These are phyloP conservation scores for Salvia splendens DNA, from an alignment of 257 asterid species.

Conservation along the genomic window DNA sequence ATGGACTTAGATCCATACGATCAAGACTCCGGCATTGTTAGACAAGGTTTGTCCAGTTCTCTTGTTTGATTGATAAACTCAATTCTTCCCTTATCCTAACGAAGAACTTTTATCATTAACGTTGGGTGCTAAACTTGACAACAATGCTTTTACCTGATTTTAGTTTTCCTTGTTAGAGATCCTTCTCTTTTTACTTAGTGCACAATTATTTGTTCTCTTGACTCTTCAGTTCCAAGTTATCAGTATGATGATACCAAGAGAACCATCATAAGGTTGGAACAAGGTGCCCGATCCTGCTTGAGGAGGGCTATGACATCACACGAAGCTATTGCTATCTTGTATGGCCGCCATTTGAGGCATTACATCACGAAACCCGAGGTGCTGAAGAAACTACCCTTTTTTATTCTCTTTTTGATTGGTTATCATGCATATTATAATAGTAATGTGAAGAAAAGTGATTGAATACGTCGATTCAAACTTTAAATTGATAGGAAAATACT, in stretches of 20 bases:
- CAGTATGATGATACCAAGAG: slow-evolving; percentile 70
- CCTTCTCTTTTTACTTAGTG: not conserved
- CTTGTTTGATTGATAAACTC: slow-evolving; percentile 24
- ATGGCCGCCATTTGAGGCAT: slow-evolving; percentile 80
- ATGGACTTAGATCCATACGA: slow-evolving; percentile 89
- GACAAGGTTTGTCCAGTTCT: slow-evolving; percentile 54
- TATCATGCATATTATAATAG: not conserved
- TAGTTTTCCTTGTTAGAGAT: not conserved
- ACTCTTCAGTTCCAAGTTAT: slow-evolving; percentile 60
- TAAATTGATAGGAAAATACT: slow-evolving; percentile 3
- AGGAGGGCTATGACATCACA: slow-evolving; percentile 70
- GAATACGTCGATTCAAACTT: slow-evolving; percentile 13
- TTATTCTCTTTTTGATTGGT: not conserved
- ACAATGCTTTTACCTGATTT: slow-evolving; percentile 2
- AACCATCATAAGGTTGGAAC: slow-evolving; percentile 85
- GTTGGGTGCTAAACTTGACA: slow-evolving; percentile 9
- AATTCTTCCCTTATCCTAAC: slow-evolving; percentile 10
- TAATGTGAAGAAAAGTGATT: slow-evolving; percentile 13
- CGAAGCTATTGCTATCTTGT: slow-evolving; percentile 80
- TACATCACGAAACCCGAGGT: slow-evolving; percentile 85
- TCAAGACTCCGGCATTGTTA: slow-evolving; percentile 48
- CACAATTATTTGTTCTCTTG: slow-evolving; percentile 25
- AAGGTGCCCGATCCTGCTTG: slow-evolving; percentile 63
- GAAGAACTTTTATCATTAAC: slow-evolving; percentile 3
- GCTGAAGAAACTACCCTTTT: slow-evolving; percentile 3